A percentile compares a stretch with the other conserved stretches of the same genome.
Evolutionary conservation across 352 stramenopile genomes (phyloP).

Genomic region (Aphanomyces euteiches): DNA sequence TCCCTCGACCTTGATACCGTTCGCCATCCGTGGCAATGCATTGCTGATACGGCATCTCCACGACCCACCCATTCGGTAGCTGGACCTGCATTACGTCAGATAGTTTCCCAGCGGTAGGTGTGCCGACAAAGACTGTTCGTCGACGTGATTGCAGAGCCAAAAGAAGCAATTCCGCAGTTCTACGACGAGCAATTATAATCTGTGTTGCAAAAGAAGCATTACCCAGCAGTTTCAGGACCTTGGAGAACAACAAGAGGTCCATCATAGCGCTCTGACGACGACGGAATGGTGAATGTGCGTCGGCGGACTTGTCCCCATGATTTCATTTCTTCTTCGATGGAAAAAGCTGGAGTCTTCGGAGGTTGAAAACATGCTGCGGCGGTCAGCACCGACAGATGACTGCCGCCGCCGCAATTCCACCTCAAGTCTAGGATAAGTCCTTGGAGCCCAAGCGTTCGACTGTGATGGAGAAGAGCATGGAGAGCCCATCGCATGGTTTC

Average conservation of each 20-base stretch:
- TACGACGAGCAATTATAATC: conserved; percentile 22
- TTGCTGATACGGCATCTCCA: conserved; percentile 74
- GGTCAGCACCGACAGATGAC: conserved; percentile 52
- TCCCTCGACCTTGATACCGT: not conserved
- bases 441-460: conserved; percentile 47
- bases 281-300: conserved; percentile 9
- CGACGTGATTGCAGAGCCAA: conserved; percentile 61
- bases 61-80: conserved; percentile 79
- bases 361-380: conserved; percentile 72
- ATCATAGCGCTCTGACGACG: conserved; percentile 36
- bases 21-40: conserved; percentile 60
- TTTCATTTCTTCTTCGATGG: conserved; percentile 28
- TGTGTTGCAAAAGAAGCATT: conserved; percentile 28
- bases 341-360: conserved; percentile 38
- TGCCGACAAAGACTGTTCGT: conserved; percentile 58
- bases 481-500: conserved; percentile 83
- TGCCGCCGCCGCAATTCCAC: conserved; percentile 71
- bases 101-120: conserved; percentile 53
- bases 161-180: conserved; percentile 65
- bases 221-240: conserved; percentile 73
- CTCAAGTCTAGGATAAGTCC: conserved; percentile 72
- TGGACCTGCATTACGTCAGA: conserved; percentile 58
- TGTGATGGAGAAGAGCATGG: conserved; percentile 65
- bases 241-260: conserved; percentile 69
- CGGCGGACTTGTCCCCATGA: conserved; percentile 3